These are phyloP conservation scores for Blastobotrys apis DNA, from an alignment of 1,139 yeast genomes.

Conservation along the genomic window DNA sequence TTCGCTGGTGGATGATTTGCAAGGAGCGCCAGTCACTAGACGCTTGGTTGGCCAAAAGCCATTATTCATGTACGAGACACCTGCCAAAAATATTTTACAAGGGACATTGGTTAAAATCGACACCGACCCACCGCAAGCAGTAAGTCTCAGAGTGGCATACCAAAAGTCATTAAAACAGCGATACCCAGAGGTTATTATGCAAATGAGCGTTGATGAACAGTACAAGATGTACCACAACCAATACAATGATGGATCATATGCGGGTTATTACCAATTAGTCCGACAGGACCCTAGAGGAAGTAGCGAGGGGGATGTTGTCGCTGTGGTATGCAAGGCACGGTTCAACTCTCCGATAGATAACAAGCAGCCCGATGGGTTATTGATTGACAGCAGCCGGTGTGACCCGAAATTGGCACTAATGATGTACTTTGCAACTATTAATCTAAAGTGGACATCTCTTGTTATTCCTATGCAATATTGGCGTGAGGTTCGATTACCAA, in stretches of 20 bases:
- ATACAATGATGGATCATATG: too few relatives aligned
- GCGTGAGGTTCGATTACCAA: background rate
- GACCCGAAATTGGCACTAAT: background rate
- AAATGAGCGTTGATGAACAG: too few relatives aligned
- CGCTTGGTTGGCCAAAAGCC: too few relatives aligned
- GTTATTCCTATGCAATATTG: background rate
- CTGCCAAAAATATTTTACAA: constrained; percentile 18
- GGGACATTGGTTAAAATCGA: constrained; percentile 17
- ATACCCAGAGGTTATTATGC: too few relatives aligned
- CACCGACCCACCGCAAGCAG: background rate
- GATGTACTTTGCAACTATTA: background rate
- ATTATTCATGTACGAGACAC: constrained; percentile 18
- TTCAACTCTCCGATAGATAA: constrained; percentile 2
- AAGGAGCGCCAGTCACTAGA: constrained; percentile 1
- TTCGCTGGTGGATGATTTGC: constrained; percentile 19
- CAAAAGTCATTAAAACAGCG: too few relatives aligned
- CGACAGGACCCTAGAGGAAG: too few relatives aligned
- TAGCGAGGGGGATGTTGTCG: too few relatives aligned
- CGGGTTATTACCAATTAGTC: too few relatives aligned
- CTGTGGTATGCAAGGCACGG: too few relatives aligned
- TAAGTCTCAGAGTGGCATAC: too few relatives aligned
- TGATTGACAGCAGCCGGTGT: background rate
- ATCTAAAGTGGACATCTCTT: background rate
- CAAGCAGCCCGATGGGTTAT: background rate
- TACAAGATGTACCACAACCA: too few relatives aligned